A percentile compares a stretch with the other conserved stretches of the same genome.
Conservation (phyloP, 495 filamentous ascomycete species). For the Lentithecium fluviatile region DNA sequence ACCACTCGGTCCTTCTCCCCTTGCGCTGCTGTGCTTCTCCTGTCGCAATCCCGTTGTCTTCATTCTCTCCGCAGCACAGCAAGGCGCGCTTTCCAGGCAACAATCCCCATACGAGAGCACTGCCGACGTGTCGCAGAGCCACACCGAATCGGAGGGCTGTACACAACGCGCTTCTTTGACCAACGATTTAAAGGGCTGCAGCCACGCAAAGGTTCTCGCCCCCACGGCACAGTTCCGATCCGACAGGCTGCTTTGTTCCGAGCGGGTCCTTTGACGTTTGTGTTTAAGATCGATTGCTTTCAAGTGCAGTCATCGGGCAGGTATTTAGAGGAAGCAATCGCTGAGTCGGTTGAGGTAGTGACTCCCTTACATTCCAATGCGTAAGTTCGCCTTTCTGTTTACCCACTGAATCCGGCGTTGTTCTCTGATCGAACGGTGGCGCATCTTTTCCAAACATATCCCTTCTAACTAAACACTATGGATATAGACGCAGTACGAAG, state of each 20-base stretch:
- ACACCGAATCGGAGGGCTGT: background rate
- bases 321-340: background rate
- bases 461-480: background rate
- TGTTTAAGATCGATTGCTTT: background rate
- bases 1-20: too few species aligned
- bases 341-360: background rate
- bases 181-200: too few species aligned
- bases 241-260: conserved; percentile 1
- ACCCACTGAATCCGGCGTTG: background rate
- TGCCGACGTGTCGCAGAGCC: too few species aligned
- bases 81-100: too few species aligned
- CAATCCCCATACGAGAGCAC: too few species aligned
- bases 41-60: too few species aligned
- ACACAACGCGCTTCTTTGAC: background rate
- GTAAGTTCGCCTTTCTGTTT: background rate
- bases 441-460: background rate
- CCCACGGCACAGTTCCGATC: background rate
- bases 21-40: too few species aligned
- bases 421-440: background rate
- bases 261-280: background rate
- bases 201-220: background rate
- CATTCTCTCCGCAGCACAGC: too few species aligned
- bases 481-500: conserved; percentile 32
- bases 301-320: background rate
- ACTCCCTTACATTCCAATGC: background rate